These are phyloP conservation scores for Gossypium gossypioides DNA, from an alignment of 441 rosid genomes.

Conservation along the genomic window DNA sequence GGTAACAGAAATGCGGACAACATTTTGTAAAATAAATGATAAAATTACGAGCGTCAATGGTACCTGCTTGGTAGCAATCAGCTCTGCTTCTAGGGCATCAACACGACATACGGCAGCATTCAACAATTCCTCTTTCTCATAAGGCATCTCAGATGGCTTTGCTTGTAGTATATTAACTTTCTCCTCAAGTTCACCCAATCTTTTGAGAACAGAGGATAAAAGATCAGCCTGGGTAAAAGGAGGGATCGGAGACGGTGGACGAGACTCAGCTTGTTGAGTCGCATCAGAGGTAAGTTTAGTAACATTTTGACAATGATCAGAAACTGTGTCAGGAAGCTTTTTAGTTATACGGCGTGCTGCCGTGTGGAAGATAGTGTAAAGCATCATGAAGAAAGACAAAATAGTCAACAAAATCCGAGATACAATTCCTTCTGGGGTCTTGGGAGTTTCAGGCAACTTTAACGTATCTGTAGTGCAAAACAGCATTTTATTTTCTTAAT, in stretches of 20 bases:
- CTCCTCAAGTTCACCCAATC: constrained; percentile 73
- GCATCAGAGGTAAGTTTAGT: constrained; percentile 28
- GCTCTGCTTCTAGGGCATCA: constrained; percentile 96
- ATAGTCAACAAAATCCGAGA: constrained; percentile 34
- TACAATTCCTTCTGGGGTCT: constrained; percentile 46
- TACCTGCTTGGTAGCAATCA: constrained; percentile 93
- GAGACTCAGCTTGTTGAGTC: constrained; percentile 37
- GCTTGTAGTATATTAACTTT: constrained; percentile 70
- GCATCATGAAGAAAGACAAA: constrained; percentile 49
- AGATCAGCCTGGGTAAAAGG: constrained; percentile 52
- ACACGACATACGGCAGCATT: constrained; percentile 95
- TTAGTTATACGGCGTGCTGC: constrained; percentile 30
- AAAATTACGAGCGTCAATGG: not conserved
- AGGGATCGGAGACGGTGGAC: constrained; percentile 56
- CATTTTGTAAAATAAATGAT: not conserved
- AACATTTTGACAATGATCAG: constrained; percentile 25
- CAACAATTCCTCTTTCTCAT: constrained; percentile 81
- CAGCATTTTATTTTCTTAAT: not conserved
- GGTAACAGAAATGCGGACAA: not conserved
- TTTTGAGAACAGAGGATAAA: constrained; percentile 60
- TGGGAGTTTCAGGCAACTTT: constrained; percentile 31
- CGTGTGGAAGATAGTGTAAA: constrained; percentile 38
- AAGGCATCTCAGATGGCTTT: constrained; percentile 87
- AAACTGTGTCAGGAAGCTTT: constrained; percentile 36
- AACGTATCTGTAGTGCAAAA: constrained; percentile 32